Evolutionary conservation across 169 alveolate species (phyloP).

Genomic region (Babesia divergens): DNA sequence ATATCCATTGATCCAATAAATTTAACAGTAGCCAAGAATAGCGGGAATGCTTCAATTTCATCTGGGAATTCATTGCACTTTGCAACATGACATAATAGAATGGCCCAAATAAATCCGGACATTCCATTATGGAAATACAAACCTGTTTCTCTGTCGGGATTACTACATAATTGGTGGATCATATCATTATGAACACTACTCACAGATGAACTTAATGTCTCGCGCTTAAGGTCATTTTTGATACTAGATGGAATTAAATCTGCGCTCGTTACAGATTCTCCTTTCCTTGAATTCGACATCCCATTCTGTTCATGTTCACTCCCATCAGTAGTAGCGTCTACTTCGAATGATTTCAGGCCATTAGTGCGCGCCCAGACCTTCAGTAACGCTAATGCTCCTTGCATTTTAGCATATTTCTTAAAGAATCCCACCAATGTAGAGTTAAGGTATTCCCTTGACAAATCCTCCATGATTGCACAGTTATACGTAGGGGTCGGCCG

Average conservation of each 20-base stretch:
- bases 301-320: too few relatives aligned
- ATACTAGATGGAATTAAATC: too few relatives aligned
- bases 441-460: background rate
- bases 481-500: slow-evolving; percentile 34
- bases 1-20: slow-evolving; percentile 29
- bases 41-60: slow-evolving; percentile 20
- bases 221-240: too few relatives aligned
- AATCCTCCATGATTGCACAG: slow-evolving; percentile 14
- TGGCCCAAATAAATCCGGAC: background rate
- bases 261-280: too few relatives aligned
- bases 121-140: slow-evolving; percentile 5
- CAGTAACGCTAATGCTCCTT: slow-evolving; percentile 5
- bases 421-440: background rate
- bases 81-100: slow-evolving; percentile 17
- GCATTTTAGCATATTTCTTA: background rate
- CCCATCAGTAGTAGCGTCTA: background rate
- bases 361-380: slow-evolving; percentile 1
- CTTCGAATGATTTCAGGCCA: background rate
- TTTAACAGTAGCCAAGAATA: slow-evolving; percentile 21
- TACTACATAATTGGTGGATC: too few relatives aligned
- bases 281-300: too few relatives aligned
- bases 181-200: too few relatives aligned
- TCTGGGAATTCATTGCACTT: background rate
- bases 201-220: too few relatives aligned
- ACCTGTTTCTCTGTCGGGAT: too few relatives aligned